Evolutionary conservation across 139 green algal genomes (phyloP).

Genomic region (Raphidocelis subcapitata): DNA sequence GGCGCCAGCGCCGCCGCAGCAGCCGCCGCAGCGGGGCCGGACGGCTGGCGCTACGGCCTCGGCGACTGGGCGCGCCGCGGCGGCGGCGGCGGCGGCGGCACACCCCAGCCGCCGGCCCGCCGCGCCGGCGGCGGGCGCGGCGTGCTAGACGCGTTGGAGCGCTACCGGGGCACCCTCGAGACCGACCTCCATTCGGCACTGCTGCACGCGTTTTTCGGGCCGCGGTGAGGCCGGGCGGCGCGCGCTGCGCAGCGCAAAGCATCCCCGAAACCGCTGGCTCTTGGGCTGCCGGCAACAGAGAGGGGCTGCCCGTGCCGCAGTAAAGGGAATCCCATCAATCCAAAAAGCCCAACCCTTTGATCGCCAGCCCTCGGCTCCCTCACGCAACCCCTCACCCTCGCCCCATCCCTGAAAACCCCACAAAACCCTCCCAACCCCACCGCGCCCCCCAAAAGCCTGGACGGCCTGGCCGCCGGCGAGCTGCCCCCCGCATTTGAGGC

Average conservation of each 20-base stretch:
- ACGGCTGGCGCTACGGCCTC: slow-evolving; percentile 37
- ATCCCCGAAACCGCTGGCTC: too few species aligned
- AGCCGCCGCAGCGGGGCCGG: too few species aligned
- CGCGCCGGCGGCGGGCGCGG: not conserved
- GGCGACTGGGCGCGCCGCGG: slow-evolving; percentile 23
- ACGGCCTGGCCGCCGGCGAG: slow-evolving; percentile 25
- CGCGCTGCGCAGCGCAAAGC: not conserved
- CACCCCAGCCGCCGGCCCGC: not conserved
- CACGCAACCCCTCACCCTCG: too few species aligned
- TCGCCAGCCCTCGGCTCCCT: too few species aligned
- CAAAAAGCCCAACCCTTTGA: too few species aligned
- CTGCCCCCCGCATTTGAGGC: slow-evolving; percentile 39
- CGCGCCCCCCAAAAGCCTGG: not conserved
- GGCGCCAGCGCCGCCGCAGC: too few species aligned
- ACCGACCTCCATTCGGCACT: slow-evolving; percentile 33
- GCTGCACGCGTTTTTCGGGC: slow-evolving; percentile 40
- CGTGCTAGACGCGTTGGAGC: slow-evolving; percentile 7
- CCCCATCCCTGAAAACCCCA: not conserved
- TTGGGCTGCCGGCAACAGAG: too few species aligned
- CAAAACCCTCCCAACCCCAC: not conserved
- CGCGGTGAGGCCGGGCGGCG: slow-evolving; percentile 13
- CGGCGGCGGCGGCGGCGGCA: not conserved
- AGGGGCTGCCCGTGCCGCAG: too few species aligned
- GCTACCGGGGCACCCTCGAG: slow-evolving; percentile 31
- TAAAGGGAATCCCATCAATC: too few species aligned